phyloP scores from a whole-genome alignment of 306 rosid genomes.

The Fagus crenata region DNA sequence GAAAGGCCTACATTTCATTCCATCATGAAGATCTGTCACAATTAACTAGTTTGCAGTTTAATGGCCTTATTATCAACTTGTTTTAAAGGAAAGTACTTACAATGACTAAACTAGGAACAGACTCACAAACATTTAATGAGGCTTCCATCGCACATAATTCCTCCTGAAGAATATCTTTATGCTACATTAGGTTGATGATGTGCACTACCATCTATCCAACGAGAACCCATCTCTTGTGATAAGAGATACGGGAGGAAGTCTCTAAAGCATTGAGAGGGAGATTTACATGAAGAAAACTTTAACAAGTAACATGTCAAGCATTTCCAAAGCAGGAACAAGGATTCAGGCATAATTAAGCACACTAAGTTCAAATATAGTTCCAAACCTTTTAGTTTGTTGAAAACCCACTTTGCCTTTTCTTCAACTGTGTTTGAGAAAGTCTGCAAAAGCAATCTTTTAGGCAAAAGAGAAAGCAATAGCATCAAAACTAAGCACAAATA shows the following conservation, averaged over 20 bases:
- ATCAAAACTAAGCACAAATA: conserved; percentile 13
- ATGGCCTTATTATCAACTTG: not conserved
- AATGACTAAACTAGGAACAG: not conserved
- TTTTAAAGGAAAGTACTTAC: not conserved
- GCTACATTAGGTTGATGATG: not conserved
- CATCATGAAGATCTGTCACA: not conserved
- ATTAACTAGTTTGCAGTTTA: not conserved
- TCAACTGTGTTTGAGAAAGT: conserved; percentile 85
- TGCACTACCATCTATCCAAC: not conserved
- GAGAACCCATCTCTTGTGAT: not conserved
- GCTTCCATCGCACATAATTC: not conserved
- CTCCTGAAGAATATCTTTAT: not conserved
- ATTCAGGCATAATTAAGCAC: not conserved
- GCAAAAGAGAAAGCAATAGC: conserved; percentile 14
- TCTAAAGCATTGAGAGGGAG: not conserved
- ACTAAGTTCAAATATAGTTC: not conserved
- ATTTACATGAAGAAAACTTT: not conserved
- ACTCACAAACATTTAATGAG: not conserved
- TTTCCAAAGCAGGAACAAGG: not conserved
- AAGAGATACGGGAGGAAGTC: not conserved
- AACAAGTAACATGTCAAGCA: not conserved
- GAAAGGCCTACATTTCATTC: not conserved
- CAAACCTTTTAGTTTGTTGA: conserved; percentile 91
- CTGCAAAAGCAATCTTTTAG: conserved; percentile 43
- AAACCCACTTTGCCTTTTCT: conserved; percentile 96